Conservation (phyloP, 164 flowering plant species). For the Magnolia officinalis region DNA sequence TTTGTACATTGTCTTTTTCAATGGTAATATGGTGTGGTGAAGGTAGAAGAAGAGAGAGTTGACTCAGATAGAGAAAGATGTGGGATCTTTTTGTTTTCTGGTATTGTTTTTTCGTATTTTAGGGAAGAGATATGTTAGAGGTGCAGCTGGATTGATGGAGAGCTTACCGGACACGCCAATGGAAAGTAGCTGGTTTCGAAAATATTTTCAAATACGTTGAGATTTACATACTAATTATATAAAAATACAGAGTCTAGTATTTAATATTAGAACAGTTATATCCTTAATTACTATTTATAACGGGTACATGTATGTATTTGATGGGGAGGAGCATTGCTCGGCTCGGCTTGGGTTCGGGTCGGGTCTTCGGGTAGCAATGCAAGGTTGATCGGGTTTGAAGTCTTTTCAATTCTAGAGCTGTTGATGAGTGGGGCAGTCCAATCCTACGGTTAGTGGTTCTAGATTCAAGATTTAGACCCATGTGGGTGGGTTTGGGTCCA, state of each 20-base stretch:
- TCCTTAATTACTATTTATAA: no score
- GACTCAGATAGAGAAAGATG: neutral
- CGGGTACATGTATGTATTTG: neutral
- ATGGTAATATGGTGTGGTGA: neutral
- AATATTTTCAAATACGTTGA: neutral
- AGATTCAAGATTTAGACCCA: no score
- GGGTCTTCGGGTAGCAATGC: no score
- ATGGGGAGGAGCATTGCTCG: neutral
- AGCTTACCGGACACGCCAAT: neutral
- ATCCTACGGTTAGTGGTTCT: no score
- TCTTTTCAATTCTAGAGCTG: no score
- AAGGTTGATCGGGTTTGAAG: no score
- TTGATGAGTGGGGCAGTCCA: no score
- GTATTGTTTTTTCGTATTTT: neutral
- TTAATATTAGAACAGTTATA: no score
- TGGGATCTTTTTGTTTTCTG: neutral
- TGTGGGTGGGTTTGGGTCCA: no score
- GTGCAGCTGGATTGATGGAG: constrained; percentile 13
- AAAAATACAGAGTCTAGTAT: neutral
- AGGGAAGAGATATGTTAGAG: neutral
- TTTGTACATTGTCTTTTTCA: neutral
- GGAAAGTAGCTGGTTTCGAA: neutral
- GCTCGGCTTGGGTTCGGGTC: neutral
- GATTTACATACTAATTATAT: neutral
- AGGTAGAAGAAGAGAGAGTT: neutral